A percentile compares a stretch with the other conserved stretches of the same genome.
Evolutionary conservation across 768 basidiomycete genomes (phyloP).

Genomic region (Hydnum rufescens): DNA sequence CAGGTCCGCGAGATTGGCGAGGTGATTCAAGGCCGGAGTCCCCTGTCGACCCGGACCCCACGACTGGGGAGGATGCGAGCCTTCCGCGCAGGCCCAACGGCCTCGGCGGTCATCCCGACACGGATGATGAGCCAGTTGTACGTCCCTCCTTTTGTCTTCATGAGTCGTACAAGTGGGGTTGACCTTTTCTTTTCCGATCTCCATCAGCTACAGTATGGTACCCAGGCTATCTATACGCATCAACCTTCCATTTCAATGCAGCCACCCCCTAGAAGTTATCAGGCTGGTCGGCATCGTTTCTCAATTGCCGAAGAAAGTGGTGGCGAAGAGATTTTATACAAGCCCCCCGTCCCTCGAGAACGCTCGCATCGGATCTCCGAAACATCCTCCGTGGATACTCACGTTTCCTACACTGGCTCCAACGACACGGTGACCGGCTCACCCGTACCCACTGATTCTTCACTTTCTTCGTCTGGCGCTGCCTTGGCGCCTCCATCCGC

Average conservation of each 20-base stretch:
- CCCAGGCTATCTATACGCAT: not conserved
- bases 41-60: too few species aligned
- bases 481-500: constrained; percentile 22
- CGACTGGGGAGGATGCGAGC: too few species aligned
- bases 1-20: not conserved
- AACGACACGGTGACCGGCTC: not conserved
- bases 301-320: constrained; percentile 72
- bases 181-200: not conserved
- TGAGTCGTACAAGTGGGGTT: not conserved
- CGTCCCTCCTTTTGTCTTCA: too few species aligned
- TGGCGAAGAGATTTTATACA: constrained; percentile 72
- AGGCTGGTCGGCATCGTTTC: constrained; percentile 18
- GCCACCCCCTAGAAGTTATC: not conserved
- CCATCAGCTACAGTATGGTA: not conserved
- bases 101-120: too few species aligned
- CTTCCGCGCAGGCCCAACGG: too few species aligned
- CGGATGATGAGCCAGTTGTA: not conserved
- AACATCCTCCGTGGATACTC: not conserved
- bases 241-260: not conserved
- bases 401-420: not conserved
- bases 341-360: constrained; percentile 5
- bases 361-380: not conserved
- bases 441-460: not conserved
- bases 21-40: not conserved
- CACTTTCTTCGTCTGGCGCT: constrained; percentile 10